These are phyloP conservation scores for Tricholoma sp. DNA, from an alignment of 768 basidiomycete genomes.

Conservation along the genomic window DNA sequence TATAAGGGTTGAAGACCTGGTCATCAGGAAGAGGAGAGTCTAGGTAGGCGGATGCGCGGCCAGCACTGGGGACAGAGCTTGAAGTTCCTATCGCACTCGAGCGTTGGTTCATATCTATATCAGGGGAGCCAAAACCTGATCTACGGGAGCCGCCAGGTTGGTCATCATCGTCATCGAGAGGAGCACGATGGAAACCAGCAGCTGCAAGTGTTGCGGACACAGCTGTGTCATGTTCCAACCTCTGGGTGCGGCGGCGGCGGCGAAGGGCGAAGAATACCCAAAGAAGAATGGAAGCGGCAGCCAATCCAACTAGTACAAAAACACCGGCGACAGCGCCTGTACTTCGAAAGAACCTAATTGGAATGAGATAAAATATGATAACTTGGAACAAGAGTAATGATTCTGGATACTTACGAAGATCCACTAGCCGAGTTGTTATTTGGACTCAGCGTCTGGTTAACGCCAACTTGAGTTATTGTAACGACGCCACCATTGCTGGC, in stretches of 20 bases:
- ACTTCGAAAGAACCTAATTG: conserved; percentile 76
- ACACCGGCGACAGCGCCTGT: conserved; percentile 90
- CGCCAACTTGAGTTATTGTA: conserved; percentile 57
- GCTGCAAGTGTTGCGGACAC: conserved; percentile 72
- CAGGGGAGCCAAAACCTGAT: conserved; percentile 23
- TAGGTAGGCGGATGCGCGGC: conserved; percentile 31
- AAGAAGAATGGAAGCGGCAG: conserved; percentile 60
- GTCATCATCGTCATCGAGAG: conserved; percentile 61
- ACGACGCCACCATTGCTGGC: conserved; percentile 44
- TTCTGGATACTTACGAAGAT: conserved; percentile 43
- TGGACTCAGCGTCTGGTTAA: conserved; percentile 68
- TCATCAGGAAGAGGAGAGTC: conserved; percentile 32
- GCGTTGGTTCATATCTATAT: conserved; percentile 37
- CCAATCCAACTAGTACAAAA: conserved; percentile 85
- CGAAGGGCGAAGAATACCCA: conserved; percentile 70
- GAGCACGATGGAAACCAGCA: conserved; percentile 62
- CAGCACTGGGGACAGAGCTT: conserved; percentile 23
- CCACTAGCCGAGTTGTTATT: conserved; percentile 34
- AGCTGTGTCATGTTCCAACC: conserved; percentile 64
- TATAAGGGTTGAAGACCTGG: conserved; percentile 47
- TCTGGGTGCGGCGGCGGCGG: conserved; percentile 53
- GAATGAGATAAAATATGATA: neutral
- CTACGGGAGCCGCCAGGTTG: conserved; percentile 16
- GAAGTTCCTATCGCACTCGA: conserved; percentile 18
- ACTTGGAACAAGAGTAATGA: neutral